Evolutionary conservation across 352 stramenopile species (phyloP), one percentile per base, ranked within the genome.

Genomic region (Globisporangium middletonii): DNA sequence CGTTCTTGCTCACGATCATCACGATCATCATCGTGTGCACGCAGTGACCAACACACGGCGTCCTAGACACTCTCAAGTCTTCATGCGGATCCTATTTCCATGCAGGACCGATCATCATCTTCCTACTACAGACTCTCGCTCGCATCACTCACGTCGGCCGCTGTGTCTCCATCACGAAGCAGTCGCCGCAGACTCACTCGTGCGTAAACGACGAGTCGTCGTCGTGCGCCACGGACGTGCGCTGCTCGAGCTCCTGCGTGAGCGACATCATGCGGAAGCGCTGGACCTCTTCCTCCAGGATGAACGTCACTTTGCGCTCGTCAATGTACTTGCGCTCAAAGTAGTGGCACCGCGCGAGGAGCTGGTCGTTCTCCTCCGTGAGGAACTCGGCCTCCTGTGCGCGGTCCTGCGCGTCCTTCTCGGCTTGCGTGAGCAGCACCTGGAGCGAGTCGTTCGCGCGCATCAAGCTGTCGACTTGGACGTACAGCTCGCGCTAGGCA

Each of bases 341-440:
- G 46, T 77, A 63, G n/a, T 62, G 70, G 49, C 68, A 88, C 7
- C 76, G 79, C 45, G 80, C 75, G 11, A 77, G 69, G n/a, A 90
- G 65, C 49, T 85, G 74, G 50, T 89, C 77, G 62, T 91, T 93
- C 56, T 93, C 83, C 60, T 91, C 79, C 41, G 73, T 83, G 35
- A 93, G 64, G 45, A 68, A 88, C 43, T 91, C 79, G 28, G 86
- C 77, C 68, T 91, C 79, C 64, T 89, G 73, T 15, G 65, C 71
- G 15, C 71, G 75, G 28, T 90, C 73, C 41, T 79, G 70, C 2
- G 75, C 73, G 18, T 91, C 80, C 35, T 79, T 70, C 51, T 93
- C 81, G 5, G 80, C 65, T 42, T 84, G 59, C 46, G 71, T 75
- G 35, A 93, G 63, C 41, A 89, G 50, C 33, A 68, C 71, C 58